Evolutionary conservation across 345 rosid species (phyloP), one percentile per base, ranked within the genome.

Genomic region (Salix exigua): DNA sequence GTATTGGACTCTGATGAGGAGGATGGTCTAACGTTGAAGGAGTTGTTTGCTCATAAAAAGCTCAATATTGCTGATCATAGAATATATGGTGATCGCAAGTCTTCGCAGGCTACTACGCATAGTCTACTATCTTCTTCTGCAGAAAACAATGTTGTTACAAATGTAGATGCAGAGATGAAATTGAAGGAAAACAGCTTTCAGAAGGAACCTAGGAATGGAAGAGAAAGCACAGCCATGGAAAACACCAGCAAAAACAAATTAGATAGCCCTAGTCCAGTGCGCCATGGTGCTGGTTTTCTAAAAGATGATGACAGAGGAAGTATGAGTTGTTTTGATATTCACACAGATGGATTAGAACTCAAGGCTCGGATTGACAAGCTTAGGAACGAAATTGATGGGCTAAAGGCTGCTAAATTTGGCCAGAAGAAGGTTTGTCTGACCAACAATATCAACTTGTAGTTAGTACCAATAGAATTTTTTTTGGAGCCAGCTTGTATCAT

Each of bases 331-430:
- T 48, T 26, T 40, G 58, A 30, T 0, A 9, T 53, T 53, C 75
- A 79, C 40, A 42, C 51, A 72, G 35, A 66, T 2, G 75, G 75
- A 63, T 37, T 72, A 66, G 62, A 69, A 65, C 75, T 82, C 23
- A 80, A 76, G 75, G 82, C 65, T 73, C 82, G 71, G 65, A 70
- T 83, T 58, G 28, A 40, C 62, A 77, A 55, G 76, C 82, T 83
- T 73, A 80, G 73, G 75, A 73, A 46, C 76, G 66, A 65, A 51
- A 50, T 76, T 61, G 75, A 70, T 30, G 68, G 76, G 73, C 73
- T 76, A 7, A 79, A 79, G 58, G 75, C 77, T 25, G 71, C 53
- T 66, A 68, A 72, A 76, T 74, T 67, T 73, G 72, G 61, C 13
- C 14, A 18, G 55, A 50, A 50, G 28, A 26, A 71, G 38, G 63